Base-by-base conservation (phyloP, 108 stramenopile genomes). In the Nannochloropsis gaditana region DNA sequence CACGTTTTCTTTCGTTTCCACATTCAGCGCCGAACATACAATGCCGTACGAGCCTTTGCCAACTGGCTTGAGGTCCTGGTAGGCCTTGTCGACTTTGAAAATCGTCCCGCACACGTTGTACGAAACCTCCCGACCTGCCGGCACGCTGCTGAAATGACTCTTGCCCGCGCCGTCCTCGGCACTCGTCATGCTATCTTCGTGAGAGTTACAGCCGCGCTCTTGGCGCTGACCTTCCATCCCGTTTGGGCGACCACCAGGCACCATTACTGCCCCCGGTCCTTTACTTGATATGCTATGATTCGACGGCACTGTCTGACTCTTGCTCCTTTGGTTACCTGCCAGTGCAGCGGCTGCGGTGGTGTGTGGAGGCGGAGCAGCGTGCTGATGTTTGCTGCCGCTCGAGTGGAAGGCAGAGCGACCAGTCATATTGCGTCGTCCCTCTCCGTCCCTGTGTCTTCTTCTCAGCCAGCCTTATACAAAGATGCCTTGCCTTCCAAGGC, bases 21-120 rank as follows among this genome's bases (percentile, higher is more conserved):
- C 8, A 5, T 84, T 84, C 2, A 85, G 81, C 17, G 90, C 87
- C 43, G 87, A 85, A 41, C 79, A 86, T 21, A 93, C 93, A 11
- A 93, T 89, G 45, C 93, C 93, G 43, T 93, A 93, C 9, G 90
- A 89, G 9, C 93, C 93, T 80, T 92, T 90, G 17, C 93, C 93
- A 9, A 93, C 80, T 43, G 84, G 86, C 81, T 93, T 92, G 15
- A 93, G 45, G 44, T 87, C 85, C 41, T 45, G 21, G 86, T 93
- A 93, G 2, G 17, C 4, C 9, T 84, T 81, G n/a, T 73, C 59
- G 19, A 73, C 59, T n/a, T 73, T 73, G 6, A 73, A 73, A n/a
- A 73, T n/a, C n/a, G 59, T 73, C 59, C 59, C 59, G n/a, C 59
- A 73, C 59, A 73, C 59, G n/a, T n/a, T 73, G 59, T 73, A 73